These are phyloP conservation scores for Hygrocybe coccinea DNA, from an alignment of 768 basidiomycete species.

Conservation along the genomic window DNA sequence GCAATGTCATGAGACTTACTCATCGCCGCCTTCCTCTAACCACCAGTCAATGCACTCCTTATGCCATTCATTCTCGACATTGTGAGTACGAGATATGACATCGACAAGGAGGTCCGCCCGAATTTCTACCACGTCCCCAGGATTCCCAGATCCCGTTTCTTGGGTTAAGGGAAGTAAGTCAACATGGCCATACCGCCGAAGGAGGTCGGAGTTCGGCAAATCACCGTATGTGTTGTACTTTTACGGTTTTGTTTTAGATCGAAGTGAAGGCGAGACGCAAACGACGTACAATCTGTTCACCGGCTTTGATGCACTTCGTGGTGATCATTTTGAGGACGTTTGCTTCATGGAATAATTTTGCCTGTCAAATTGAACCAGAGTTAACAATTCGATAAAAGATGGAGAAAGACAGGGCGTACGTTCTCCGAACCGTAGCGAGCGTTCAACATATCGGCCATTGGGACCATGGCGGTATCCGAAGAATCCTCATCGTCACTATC, in stretches of 20 bases:
- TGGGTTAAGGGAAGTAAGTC: constrained; percentile 60
- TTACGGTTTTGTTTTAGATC: constrained; percentile 4
- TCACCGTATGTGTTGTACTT: constrained; percentile 97
- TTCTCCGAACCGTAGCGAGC: constrained; percentile 83
- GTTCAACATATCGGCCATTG: constrained; percentile 94
- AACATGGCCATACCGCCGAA: constrained; percentile 93
- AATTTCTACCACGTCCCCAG: constrained; percentile 74
- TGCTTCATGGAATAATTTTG: constrained; percentile 78
- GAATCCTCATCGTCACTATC: constrained; percentile 44
- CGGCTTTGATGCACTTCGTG: constrained; percentile 65
- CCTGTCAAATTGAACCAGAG: constrained; percentile 44
- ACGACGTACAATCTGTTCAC: constrained; percentile 79
- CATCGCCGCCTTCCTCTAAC: constrained; percentile 86
- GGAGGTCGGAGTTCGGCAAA: constrained; percentile 85
- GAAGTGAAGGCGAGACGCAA: background rate
- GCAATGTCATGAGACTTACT: constrained; percentile 47
- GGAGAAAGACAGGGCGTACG: constrained; percentile 39
- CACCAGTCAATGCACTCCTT: constrained; percentile 85
- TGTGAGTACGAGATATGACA: constrained; percentile 21
- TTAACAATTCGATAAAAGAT: background rate
- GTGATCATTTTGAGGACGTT: constrained; percentile 71
- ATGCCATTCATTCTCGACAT: constrained; percentile 3
- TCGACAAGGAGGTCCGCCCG: constrained; percentile 64
- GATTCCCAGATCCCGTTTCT: constrained; percentile 55
- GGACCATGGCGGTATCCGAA: constrained; percentile 82